A percentile compares a stretch with the other conserved stretches of the same genome.
Evolutionary conservation across 495 filamentous ascomycete species (phyloP).

Genomic region (Letharia lupina): DNA sequence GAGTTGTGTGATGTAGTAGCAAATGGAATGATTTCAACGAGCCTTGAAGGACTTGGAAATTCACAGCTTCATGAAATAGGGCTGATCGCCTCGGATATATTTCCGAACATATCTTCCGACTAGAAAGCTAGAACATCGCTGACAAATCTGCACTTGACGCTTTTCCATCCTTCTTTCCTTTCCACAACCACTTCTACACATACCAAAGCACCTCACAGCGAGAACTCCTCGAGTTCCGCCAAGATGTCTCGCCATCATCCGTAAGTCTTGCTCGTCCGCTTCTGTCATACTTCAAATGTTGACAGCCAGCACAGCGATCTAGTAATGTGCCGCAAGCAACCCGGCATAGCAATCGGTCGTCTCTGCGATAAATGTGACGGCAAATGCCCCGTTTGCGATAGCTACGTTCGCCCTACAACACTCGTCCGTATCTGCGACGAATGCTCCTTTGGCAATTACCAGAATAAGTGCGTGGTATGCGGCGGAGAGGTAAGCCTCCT

Average conservation of each 20-base stretch:
- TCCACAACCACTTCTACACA: not conserved
- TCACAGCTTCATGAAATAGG: not conserved
- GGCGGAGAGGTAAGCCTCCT: constrained; percentile 61
- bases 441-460: constrained; percentile 98
- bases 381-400: constrained; percentile 98
- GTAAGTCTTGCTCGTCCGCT: constrained; percentile 38
- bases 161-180: not conserved
- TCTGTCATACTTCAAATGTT: not conserved
- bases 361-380: constrained; percentile 99
- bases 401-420: constrained; percentile 95
- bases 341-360: constrained; percentile 95
- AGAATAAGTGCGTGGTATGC: constrained; percentile 99
- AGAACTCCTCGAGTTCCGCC: not conserved
- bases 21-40: not conserved
- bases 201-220: not conserved
- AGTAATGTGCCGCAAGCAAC: constrained; percentile 99
- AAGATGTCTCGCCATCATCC: constrained; percentile 72
- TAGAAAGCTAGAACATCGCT: not conserved
- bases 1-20: not conserved
- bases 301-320: constrained; percentile 57
- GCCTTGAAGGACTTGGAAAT: not conserved
- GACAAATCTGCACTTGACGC: constrained; percentile 13
- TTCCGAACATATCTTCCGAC: not conserved
- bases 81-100: not conserved
- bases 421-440: constrained; percentile 98